These are phyloP conservation scores for Penicillium vulpinum DNA, from an alignment of 2,329 filamentous ascomycete species.

Conservation along the genomic window DNA sequence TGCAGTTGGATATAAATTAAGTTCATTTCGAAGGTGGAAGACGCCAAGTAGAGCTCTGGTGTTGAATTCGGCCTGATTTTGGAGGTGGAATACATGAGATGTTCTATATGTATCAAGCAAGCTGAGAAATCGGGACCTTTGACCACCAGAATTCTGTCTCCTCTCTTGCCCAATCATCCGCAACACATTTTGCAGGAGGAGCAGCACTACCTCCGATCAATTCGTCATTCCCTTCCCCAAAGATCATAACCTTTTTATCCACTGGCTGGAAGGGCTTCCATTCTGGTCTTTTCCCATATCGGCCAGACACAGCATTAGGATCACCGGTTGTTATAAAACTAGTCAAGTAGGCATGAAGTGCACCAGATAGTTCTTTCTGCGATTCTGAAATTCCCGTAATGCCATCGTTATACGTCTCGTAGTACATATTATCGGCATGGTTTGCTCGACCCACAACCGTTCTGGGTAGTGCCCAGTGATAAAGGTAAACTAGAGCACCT, in stretches of 20 bases:
- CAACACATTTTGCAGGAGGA: conserved; percentile 41
- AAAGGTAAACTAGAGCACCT: conserved; percentile 49
- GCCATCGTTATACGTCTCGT: conserved; percentile 46
- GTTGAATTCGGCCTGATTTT: too few relatives aligned
- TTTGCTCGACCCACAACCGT: conserved; percentile 48
- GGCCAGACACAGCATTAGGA: conserved; percentile 42
- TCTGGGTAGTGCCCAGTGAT: conserved; percentile 55
- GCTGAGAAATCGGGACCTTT: conserved; percentile 32
- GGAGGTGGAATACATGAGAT: neutral
- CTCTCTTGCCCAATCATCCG: conserved; percentile 45
- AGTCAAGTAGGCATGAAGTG: conserved; percentile 50
- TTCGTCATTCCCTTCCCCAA: conserved; percentile 53
- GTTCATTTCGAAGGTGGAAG: too few relatives aligned
- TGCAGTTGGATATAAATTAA: too few relatives aligned
- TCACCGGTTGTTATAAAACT: conserved; percentile 52
- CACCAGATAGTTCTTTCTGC: conserved; percentile 47
- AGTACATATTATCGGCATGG: conserved; percentile 52
- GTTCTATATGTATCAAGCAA: conserved; percentile 7
- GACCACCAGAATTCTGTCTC: conserved; percentile 52
- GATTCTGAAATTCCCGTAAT: conserved; percentile 38
- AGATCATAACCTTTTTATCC: conserved; percentile 42
- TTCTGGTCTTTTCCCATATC: conserved; percentile 30
- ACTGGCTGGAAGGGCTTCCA: conserved; percentile 40
- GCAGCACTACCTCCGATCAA: conserved; percentile 46
- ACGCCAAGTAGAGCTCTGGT: too few relatives aligned